phyloP scores from a whole-genome alignment of 495 filamentous ascomycete species.

The Aspergillus sclerotioniger region DNA sequence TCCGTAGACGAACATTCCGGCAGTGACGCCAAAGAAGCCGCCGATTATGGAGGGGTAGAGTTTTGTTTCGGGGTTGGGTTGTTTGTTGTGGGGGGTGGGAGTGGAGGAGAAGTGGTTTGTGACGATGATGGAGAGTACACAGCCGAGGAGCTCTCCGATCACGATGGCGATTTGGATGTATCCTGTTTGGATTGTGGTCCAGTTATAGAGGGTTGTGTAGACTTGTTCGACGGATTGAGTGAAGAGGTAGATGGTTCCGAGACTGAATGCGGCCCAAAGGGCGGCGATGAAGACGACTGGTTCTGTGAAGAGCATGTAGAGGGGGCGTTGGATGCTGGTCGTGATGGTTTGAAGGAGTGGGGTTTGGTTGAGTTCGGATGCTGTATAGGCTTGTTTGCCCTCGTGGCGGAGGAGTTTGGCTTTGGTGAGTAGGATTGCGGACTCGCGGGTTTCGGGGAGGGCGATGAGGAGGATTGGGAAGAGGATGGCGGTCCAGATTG shows the following conservation, averaged over 20 bases:
- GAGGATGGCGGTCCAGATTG: constrained; percentile 43
- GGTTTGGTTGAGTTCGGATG: constrained; percentile 33
- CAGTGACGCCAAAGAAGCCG: constrained; percentile 31
- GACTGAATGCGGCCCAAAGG: constrained; percentile 51
- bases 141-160: constrained; percentile 32
- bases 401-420: constrained; percentile 31
- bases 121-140: constrained; percentile 25
- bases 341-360: constrained; percentile 22
- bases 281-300: constrained; percentile 49
- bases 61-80: constrained; percentile 35
- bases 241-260: constrained; percentile 52
- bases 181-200: constrained; percentile 29
- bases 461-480: constrained; percentile 39
- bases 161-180: constrained; percentile 38
- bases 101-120: constrained; percentile 23
- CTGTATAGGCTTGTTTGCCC: constrained; percentile 32
- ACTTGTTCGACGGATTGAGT: constrained; percentile 45
- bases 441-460: constrained; percentile 43
- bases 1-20: constrained; percentile 40
- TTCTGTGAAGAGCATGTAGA: constrained; percentile 53
- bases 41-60: constrained; percentile 32
- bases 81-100: constrained; percentile 31
- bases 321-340: constrained; percentile 37
- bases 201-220: constrained; percentile 31
- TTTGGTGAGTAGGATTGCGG: constrained; percentile 35